Conservation (phyloP, 768 basidiomycete genomes). For the Boletus rubropictus region DNA sequence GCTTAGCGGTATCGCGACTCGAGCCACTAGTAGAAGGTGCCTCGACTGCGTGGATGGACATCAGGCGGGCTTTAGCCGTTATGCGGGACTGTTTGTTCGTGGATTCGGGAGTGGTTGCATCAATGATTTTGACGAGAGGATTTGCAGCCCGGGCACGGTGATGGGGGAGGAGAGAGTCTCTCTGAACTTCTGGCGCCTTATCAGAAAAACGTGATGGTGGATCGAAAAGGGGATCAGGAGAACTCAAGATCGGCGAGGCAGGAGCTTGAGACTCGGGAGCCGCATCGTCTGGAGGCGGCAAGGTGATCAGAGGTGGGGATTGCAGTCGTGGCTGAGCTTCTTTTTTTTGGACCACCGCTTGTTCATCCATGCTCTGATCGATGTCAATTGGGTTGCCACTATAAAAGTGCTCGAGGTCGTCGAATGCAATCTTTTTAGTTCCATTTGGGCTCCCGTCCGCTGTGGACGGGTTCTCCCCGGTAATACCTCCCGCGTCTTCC, state of each 20-base stretch:
- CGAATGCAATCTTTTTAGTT: slow-evolving; percentile 16
- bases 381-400: slow-evolving; percentile 28
- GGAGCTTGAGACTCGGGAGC: slow-evolving; percentile 1
- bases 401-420: slow-evolving; percentile 30
- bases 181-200: slow-evolving; percentile 4
- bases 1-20: slow-evolving; percentile 7
- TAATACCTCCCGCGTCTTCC: slow-evolving; percentile 16
- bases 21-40: slow-evolving; percentile 9
- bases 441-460: slow-evolving; percentile 1
- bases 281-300: not conserved
- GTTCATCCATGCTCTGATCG: slow-evolving; percentile 21
- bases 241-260: slow-evolving; percentile 9
- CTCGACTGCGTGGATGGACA: slow-evolving; percentile 17
- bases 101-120: slow-evolving; percentile 28
- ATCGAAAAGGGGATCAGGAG: slow-evolving; percentile 28
- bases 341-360: not conserved
- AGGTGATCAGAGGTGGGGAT: not conserved
- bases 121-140: slow-evolving; percentile 49
- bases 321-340: not conserved
- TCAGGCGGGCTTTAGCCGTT: slow-evolving; percentile 45
- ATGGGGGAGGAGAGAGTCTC: slow-evolving; percentile 16
- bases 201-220: slow-evolving; percentile 16
- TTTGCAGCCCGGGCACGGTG: slow-evolving; percentile 49
- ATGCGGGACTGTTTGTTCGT: slow-evolving; percentile 36
- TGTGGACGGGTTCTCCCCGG: not conserved